phyloP scores from a whole-genome alignment of 1,284 basidiomycete species.

The Malassezia dermatis region DNA sequence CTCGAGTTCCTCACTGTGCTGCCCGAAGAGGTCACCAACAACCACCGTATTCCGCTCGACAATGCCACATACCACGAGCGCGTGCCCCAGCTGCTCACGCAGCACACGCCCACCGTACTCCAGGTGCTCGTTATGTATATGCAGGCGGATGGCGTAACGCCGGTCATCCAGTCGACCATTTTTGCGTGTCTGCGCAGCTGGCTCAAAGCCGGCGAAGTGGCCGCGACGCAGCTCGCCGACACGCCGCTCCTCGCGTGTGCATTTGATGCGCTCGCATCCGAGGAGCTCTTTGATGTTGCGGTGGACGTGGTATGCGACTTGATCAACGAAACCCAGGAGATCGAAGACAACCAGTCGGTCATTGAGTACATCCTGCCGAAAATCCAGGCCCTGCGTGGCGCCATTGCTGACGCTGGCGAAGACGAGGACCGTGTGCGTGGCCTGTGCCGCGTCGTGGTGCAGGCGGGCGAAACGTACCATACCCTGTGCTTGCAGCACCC shows the following conservation, averaged over 20 bases:
- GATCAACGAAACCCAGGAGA: constrained; percentile 95
- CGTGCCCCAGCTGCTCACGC: constrained; percentile 38
- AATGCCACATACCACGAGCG: constrained; percentile 59
- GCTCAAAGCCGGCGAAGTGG: constrained; percentile 77
- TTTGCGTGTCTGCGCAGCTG: constrained; percentile 78
- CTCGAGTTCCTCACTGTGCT: constrained; percentile 83
- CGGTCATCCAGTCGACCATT: constrained; percentile 69
- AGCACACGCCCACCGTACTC: constrained; percentile 64
- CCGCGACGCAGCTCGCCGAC: constrained; percentile 58
- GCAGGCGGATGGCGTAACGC: constrained; percentile 74
- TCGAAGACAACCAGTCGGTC: constrained; percentile 81
- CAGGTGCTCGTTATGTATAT: constrained; percentile 78
- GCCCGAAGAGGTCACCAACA: constrained; percentile 77
- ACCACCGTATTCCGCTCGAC: constrained; percentile 76
- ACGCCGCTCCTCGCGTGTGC: constrained; percentile 69
- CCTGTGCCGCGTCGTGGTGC: constrained; percentile 79
- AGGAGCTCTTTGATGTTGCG: constrained; percentile 79
- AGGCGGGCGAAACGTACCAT: constrained; percentile 92
- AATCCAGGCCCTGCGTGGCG: constrained; percentile 27
- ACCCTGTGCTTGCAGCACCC: constrained; percentile 78
- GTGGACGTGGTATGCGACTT: constrained; percentile 86
- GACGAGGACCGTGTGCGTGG: constrained; percentile 83
- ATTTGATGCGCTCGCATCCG: constrained; percentile 48
- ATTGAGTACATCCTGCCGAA: constrained; percentile 74
- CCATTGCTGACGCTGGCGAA: constrained; percentile 39